Percentiles rank a stretch among this genome's conserved stretches.
Conservation (phyloP, 2,329 filamentous ascomycete species). For the Nigrograna mackinnonii region DNA sequence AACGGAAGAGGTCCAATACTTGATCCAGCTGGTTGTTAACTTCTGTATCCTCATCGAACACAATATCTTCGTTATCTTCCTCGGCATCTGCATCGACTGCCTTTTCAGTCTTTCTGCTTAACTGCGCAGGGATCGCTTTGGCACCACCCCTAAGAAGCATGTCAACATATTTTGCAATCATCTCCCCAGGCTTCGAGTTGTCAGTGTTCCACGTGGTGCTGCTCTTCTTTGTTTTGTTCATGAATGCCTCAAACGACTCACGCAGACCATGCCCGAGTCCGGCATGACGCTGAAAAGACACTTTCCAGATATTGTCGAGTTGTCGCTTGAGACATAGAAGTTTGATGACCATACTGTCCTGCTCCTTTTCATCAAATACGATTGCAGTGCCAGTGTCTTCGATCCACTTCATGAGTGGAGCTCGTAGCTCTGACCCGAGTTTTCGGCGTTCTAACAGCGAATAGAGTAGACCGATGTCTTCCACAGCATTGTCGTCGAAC, state of each 20-base stretch:
- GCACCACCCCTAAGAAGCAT: conserved; percentile 83
- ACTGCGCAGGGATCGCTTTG: conserved; percentile 75
- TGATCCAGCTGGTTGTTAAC: conserved; percentile 91
- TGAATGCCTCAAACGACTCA: conserved; percentile 85
- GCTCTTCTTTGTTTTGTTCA: conserved; percentile 82
- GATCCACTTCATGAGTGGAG: conserved; percentile 80
- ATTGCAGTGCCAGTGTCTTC: conserved; percentile 73
- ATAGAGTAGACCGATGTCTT: conserved; percentile 77
- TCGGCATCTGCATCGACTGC: conserved; percentile 59
- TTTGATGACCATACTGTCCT: conserved; percentile 83
- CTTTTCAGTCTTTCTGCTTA: conserved; percentile 63
- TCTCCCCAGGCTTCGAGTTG: conserved; percentile 93
- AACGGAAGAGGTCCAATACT: conserved; percentile 91
- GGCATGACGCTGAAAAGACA: conserved; percentile 78
- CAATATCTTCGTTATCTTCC: conserved; percentile 61
- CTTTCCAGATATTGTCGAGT: conserved; percentile 75
- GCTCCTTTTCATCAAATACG: conserved; percentile 76
- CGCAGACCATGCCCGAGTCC: conserved; percentile 76
- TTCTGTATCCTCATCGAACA: conserved; percentile 87
- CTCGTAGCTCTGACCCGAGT: conserved; percentile 70
- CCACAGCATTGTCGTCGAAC: conserved; percentile 69
- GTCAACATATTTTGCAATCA: conserved; percentile 98
- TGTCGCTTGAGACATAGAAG: conserved; percentile 80
- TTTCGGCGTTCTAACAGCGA: conserved; percentile 72
- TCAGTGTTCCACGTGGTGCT: conserved; percentile 75